phyloP scores from a whole-genome alignment of 2,329 filamentous ascomycete genomes.

The Fusarium nodosum region DNA sequence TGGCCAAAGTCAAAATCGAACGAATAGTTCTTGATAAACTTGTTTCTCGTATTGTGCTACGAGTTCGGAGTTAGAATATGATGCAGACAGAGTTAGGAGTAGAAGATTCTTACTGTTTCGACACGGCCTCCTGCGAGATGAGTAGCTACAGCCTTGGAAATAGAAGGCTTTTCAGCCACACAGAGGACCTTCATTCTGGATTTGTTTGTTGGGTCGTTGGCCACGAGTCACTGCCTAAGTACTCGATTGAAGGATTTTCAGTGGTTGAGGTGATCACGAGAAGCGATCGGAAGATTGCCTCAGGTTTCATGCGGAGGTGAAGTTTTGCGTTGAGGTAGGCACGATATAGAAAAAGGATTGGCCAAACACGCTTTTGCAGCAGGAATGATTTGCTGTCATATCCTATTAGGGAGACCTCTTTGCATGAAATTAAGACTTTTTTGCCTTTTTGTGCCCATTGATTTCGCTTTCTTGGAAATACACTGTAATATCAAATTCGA shows the following conservation, averaged over 20 bases:
- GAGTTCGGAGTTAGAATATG: slow-evolving; percentile 40
- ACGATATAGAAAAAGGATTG: slow-evolving; percentile 24
- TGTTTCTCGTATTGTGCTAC: slow-evolving; percentile 76
- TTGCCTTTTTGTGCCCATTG: slow-evolving; percentile 2
- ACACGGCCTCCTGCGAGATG: slow-evolving; percentile 85
- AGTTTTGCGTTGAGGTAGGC: slow-evolving; percentile 25
- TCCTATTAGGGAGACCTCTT: slow-evolving; percentile 1
- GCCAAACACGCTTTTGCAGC: slow-evolving; percentile 17
- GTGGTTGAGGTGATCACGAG: slow-evolving; percentile 16
- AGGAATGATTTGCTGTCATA: slow-evolving; percentile 33
- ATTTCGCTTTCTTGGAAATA: not conserved
- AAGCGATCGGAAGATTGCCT: slow-evolving; percentile 28
- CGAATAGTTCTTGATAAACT: slow-evolving; percentile 93
- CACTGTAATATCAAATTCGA: slow-evolving; percentile 1
- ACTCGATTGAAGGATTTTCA: not conserved
- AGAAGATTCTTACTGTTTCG: slow-evolving; percentile 70
- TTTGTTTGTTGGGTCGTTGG: not conserved
- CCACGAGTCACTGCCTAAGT: not conserved
- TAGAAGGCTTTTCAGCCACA: slow-evolving; percentile 82
- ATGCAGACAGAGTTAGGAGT: not conserved
- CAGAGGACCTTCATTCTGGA: slow-evolving; percentile 66
- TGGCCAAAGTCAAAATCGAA: slow-evolving; percentile 90
- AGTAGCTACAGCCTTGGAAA: slow-evolving; percentile 91
- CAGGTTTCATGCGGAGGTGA: slow-evolving; percentile 24
- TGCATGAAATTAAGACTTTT: not conserved